Evolutionary conservation across 73 alveolate species (phyloP).

Genomic region (Paramecium pentaurelia): DNA sequence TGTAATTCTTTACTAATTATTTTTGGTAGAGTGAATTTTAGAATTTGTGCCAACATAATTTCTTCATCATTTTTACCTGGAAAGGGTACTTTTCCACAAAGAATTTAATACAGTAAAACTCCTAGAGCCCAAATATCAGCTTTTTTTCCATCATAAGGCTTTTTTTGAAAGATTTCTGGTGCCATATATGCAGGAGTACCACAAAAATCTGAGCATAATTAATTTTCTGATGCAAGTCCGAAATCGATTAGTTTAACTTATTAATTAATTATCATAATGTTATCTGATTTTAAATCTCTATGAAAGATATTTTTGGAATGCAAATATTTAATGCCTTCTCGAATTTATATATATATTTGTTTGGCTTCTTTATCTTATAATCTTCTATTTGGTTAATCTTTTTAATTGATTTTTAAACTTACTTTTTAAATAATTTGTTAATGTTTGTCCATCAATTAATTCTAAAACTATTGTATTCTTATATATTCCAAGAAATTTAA

Average conservation of each 20-base stretch:
- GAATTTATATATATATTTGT: slow-evolving; percentile 14
- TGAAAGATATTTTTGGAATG: slow-evolving; percentile 72
- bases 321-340: slow-evolving; percentile 69
- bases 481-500: background rate
- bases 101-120: background rate
- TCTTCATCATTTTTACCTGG: slow-evolving; percentile 64
- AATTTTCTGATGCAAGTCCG: slow-evolving; percentile 38
- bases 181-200: slow-evolving; percentile 37
- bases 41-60: background rate
- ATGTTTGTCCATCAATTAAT: background rate
- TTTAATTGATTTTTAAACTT: background rate
- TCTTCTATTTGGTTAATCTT: slow-evolving; percentile 35
- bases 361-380: slow-evolving; percentile 68
- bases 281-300: slow-evolving; percentile 71
- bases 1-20: background rate
- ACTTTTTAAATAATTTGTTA: background rate
- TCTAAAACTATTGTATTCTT: background rate
- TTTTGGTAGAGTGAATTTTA: background rate
- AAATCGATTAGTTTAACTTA: background rate
- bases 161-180: slow-evolving; percentile 20
- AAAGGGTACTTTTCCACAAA: slow-evolving; percentile 34
- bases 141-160: background rate
- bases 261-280: slow-evolving; percentile 44
- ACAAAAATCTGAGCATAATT: slow-evolving; percentile 53
- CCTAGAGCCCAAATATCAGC: slow-evolving; percentile 59